Evolutionary conservation across 1,139 yeast genomes (phyloP), one percentile per base, ranked within the genome.

Genomic region (Taphrina pruni): DNA sequence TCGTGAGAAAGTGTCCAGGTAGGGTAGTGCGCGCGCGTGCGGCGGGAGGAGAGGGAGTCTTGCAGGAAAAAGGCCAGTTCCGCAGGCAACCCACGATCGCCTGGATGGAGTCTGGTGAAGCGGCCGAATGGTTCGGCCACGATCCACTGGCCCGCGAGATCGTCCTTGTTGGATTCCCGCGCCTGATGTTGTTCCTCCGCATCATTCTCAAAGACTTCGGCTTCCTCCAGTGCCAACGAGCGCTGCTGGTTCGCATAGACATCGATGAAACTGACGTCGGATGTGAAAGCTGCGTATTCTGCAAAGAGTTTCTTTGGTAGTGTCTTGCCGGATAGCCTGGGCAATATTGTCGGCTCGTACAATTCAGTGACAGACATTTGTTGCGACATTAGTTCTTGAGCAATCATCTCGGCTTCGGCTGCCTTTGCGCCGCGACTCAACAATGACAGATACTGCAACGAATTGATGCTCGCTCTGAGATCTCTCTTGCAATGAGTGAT

Each of bases 71-170:
- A 21, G 9, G 62, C 62, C 21, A 58, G 1, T 21, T 20, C 51
- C 2, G 46, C 41, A 2, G 62, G 14, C 20, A 58, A 14, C 12
- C 45, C 52, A n/a, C 21, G 43, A 45, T 58, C 62, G 1, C 62
- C 62, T 12, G 62, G 62, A 14, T 58, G 62, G 14, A 58, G 21
- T 17, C 62, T 43, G 41, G 62, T 58, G 35, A 32, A 45, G 39
- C 62, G 62, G 20, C 62, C 62, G 32, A 45, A 39, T n/a, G 62
- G 62, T 8, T 58, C 62, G 11, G 62, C 43, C 7, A 58, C 14
- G 12, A 58, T 58, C 62, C 8, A 32, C 9, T 12, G 51, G 6
- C 62, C 62, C 21, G 45, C 14, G 14, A 58, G 41, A 39, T 58
- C 62, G 35, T 58, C 62, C 21, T 46, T 58, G 11, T 58, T 9